Conservation (phyloP, 2,329 filamentous ascomycete species). For the Botrytis hyacinthi region DNA sequence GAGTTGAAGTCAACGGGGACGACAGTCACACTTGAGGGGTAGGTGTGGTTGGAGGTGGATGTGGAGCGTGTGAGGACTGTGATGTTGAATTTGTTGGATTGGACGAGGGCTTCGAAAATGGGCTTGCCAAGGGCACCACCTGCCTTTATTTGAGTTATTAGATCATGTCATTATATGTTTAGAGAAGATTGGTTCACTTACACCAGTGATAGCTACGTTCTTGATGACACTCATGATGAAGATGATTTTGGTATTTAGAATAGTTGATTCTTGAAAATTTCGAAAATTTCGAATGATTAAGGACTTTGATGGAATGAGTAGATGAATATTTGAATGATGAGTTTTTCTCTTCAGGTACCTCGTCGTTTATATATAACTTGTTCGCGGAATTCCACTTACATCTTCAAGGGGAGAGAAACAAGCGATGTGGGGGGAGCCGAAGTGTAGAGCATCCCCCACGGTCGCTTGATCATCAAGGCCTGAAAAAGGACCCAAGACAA, state of each 20-base stretch:
- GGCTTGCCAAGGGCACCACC: conserved; percentile 31
- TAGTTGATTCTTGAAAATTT: background rate
- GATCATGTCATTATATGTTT: background rate
- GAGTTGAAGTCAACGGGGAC: conserved; percentile 47
- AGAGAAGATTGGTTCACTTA: conserved; percentile 21
- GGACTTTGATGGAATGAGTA: background rate
- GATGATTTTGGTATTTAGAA: background rate
- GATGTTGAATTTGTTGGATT: conserved; percentile 43
- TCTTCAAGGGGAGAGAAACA: background rate
- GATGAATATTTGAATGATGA: background rate
- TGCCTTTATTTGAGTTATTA: conserved; percentile 24
- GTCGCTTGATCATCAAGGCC: background rate
- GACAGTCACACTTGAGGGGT: conserved; percentile 42
- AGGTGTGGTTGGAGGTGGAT: conserved; percentile 28
- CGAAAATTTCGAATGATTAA: background rate
- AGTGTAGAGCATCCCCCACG: background rate
- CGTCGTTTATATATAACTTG: background rate
- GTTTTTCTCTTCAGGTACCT: background rate
- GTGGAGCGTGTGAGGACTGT: conserved; percentile 48
- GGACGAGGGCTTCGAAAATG: conserved; percentile 30
- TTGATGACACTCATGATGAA: conserved; percentile 32
- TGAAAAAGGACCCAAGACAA: background rate
- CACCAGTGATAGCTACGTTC: conserved; percentile 33
- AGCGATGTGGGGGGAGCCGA: background rate
- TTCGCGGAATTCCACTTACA: background rate